Base-by-base conservation (phyloP, 2,329 filamentous ascomycete species). In the Sclerotinia subarctica region DNA sequence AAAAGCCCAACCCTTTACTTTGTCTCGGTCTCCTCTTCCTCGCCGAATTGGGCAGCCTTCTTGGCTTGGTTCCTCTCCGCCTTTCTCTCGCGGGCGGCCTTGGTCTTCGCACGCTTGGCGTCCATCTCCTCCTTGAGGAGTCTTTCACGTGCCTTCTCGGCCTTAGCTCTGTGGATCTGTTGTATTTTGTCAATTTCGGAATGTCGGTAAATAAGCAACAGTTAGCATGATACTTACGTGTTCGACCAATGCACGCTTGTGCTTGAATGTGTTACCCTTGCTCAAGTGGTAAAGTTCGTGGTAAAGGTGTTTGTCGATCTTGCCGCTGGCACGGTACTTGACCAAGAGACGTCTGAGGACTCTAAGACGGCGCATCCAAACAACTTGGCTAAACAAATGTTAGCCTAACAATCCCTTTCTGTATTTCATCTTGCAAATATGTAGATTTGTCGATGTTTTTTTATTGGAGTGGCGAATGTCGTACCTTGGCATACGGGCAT, bases 241-340 rank as follows among this genome's bases (percentile, higher is more conserved):
- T 90, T 99, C 95, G 82, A 99, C 93, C 79, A 99, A 90, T 81
- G 94, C 95, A 85, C 95, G 91, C 94, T 98, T 99, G 93, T 99
- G 95, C 94, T 99, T 99, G 92, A 99, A 99, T 83, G 95, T 94
- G 91, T 99, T 99, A 96, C 95, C 96, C 94, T 99, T 99, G 90
- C 92, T 95, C 82, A 96, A 87, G 85, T 97, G 95, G 90, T 99
- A 99, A 77, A 99, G 93, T 87, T 98, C 94, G 90, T 99, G 95
- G 90, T 99, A 99, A 73, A 99, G 93, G 89, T 99, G 95, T 91
- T 99, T 99, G 88, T 99, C 95, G 83, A 99, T 99, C 92, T 99
- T 99, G 84, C 96, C 96, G 80, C 91, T 92, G 83, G 94, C 94
- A 85, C 95, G 95, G 89, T 99, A 99, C 89, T 98, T 98, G 88